A percentile compares a stretch with the other conserved stretches of the same genome.
These are phyloP conservation scores for Orychophragmus violaceus DNA, from an alignment of 345 rosid genomes.

Conservation along the genomic window DNA sequence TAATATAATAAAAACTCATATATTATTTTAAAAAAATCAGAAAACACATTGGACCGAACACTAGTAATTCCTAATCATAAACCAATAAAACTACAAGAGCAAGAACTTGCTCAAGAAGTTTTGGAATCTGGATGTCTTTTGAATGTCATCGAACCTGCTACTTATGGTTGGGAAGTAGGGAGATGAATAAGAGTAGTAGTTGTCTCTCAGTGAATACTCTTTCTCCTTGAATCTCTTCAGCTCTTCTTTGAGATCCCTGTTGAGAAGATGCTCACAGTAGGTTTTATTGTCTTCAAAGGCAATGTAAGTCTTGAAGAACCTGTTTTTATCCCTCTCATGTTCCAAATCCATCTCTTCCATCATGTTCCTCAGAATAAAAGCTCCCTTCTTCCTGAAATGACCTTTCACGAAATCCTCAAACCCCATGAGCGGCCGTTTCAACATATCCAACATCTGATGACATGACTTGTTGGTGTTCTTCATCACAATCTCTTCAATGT, in stretches of 20 bases:
- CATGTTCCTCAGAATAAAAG: constrained; percentile 12
- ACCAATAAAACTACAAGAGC: background rate
- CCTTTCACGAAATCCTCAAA: constrained; percentile 27
- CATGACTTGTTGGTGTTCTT: constrained; percentile 16
- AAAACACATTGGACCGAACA: background rate
- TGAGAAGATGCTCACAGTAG: constrained; percentile 25
- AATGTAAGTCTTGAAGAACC: constrained; percentile 22
- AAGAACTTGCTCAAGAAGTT: background rate
- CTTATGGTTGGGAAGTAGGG: background rate
- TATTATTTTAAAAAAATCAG: background rate
- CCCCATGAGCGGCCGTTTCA: constrained; percentile 9
- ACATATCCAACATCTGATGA: constrained; percentile 21
- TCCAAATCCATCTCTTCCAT: constrained; percentile 20
- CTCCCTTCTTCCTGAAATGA: constrained; percentile 14
- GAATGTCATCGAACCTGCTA: constrained; percentile 3
- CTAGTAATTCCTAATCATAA: background rate
- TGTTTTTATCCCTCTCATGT: constrained; percentile 10
- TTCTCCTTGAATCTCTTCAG: constrained; percentile 1
- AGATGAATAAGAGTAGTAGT: constrained; percentile 1
- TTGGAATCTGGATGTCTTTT: background rate
- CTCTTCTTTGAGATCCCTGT: constrained; percentile 14
- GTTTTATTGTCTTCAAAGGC: constrained; percentile 21
- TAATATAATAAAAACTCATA: background rate
- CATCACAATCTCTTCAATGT: constrained; percentile 24
- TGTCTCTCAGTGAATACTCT: constrained; percentile 1